A percentile compares a stretch with the other conserved stretches of the same genome.
Evolutionary conservation across 78 protist genomes (phyloP).

Genomic region (Dictyostelium intermedium): DNA sequence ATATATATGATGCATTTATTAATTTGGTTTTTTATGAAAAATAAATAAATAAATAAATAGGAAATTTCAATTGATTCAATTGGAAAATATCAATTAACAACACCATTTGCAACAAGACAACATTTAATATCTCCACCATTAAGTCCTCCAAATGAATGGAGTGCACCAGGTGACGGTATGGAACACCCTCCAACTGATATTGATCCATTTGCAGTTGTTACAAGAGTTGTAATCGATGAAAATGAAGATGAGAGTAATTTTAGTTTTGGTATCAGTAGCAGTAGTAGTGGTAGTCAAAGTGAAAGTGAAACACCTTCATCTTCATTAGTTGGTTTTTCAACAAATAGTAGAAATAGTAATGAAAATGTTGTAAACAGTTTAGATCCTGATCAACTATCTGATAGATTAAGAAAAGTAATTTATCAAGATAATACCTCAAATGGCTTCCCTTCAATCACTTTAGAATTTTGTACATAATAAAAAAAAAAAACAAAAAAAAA

Average conservation of each 20-base stretch:
- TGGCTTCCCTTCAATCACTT: conserved; percentile 60
- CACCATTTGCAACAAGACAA: conserved; percentile 62
- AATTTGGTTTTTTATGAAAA: background rate
- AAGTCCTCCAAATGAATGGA: conserved; percentile 66
- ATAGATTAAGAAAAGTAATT: conserved; percentile 13
- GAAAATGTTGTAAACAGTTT: background rate
- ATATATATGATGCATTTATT: background rate
- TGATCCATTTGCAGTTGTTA: background rate
- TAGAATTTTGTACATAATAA: conserved; percentile 71
- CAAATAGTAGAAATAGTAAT: background rate
- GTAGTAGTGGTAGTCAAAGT: background rate
- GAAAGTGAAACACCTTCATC: background rate
- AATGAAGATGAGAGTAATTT: background rate
- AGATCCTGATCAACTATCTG: conserved; percentile 14
- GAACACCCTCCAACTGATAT: conserved; percentile 31
- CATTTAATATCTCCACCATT: conserved; percentile 63
- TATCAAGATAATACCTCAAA: conserved; percentile 38
- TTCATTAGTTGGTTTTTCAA: background rate
- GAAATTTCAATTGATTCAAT: background rate
- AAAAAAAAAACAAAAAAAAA: conserved; percentile 1
- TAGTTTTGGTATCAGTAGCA: background rate
- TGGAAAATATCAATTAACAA: conserved; percentile 32
- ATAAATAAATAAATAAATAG: too few relatives aligned
- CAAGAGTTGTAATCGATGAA: background rate
- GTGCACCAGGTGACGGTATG: conserved; percentile 58